These are phyloP conservation scores for Neonectria hederae DNA, from an alignment of 2,329 filamentous ascomycete genomes.

Conservation along the genomic window DNA sequence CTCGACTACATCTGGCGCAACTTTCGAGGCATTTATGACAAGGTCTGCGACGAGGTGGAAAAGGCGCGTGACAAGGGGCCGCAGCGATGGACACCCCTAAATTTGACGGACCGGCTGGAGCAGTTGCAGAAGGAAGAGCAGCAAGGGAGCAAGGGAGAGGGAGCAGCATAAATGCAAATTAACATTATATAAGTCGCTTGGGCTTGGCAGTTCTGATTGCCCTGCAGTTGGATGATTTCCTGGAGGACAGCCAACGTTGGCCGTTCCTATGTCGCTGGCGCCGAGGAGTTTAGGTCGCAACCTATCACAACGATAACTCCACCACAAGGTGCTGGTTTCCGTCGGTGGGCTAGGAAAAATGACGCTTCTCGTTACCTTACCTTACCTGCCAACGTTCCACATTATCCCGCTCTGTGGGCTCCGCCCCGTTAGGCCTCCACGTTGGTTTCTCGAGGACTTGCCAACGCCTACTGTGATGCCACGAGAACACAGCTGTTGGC, in stretches of 20 bases:
- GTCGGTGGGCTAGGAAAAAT: not conserved
- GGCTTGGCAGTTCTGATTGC: not conserved
- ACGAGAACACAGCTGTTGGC: slow-evolving; percentile 8
- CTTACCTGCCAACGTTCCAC: slow-evolving; percentile 4
- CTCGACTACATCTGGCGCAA: slow-evolving; percentile 39
- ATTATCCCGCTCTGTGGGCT: not conserved
- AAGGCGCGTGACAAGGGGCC: slow-evolving; percentile 31
- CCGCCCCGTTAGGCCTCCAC: not conserved
- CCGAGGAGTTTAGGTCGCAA: not conserved
- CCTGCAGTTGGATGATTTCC: not conserved
- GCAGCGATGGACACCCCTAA: slow-evolving; percentile 30
- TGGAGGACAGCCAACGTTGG: not conserved
- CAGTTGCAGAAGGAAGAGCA: slow-evolving; percentile 25
- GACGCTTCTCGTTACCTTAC: not conserved
- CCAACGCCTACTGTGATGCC: slow-evolving; percentile 9
- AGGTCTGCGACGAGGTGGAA: slow-evolving; percentile 34
- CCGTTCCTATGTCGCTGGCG: not conserved
- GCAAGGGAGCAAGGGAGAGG: slow-evolving; percentile 12
- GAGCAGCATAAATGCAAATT: not conserved
- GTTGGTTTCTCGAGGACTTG: not conserved
- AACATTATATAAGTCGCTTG: not conserved
- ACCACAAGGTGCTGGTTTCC: not conserved
- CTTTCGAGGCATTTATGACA: slow-evolving; percentile 31
- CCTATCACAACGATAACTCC: not conserved
- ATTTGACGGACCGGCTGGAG: slow-evolving; percentile 35